Evolutionary conservation across 176 grass and related monocot species (phyloP).

Genomic region (Carex cristatella): DNA sequence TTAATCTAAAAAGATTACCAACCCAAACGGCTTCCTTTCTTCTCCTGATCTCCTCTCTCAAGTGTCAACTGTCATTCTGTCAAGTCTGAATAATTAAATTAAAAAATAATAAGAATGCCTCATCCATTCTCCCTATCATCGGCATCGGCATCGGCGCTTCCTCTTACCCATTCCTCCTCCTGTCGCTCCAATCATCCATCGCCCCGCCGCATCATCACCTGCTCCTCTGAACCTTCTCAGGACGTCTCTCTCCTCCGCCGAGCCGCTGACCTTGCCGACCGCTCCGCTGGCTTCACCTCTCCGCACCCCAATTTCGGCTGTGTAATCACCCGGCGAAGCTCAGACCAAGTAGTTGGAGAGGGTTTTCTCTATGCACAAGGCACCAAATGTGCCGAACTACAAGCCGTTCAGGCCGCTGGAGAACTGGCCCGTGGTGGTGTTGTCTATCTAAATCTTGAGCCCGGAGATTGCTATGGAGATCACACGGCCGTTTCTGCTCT

Average conservation of each 20-base stretch:
- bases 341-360: slow-evolving; percentile 43
- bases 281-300: slow-evolving; percentile 57
- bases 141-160: neutral
- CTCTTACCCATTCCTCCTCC: neutral
- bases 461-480: slow-evolving; percentile 77
- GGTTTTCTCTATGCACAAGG: slow-evolving; percentile 92
- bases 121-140: neutral
- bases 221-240: neutral
- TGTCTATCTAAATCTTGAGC: slow-evolving; percentile 85
- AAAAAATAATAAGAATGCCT: neutral
- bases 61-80: no score
- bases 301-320: slow-evolving; percentile 95
- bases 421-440: slow-evolving; percentile 55
- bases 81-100: no score
- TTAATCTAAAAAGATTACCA: no score
- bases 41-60: no score
- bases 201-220: neutral
- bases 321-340: slow-evolving; percentile 41
- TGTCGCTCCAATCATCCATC: neutral
- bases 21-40: no score
- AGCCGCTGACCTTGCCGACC: slow-evolving; percentile 70
- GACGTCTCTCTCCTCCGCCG: slow-evolving; percentile 42
- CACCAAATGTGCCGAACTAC: slow-evolving; percentile 71
- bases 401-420: slow-evolving; percentile 51
- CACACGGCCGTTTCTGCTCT: slow-evolving; percentile 53